Conservation (phyloP, 108 stramenopile genomes). For the Tribonema minus region DNA sequence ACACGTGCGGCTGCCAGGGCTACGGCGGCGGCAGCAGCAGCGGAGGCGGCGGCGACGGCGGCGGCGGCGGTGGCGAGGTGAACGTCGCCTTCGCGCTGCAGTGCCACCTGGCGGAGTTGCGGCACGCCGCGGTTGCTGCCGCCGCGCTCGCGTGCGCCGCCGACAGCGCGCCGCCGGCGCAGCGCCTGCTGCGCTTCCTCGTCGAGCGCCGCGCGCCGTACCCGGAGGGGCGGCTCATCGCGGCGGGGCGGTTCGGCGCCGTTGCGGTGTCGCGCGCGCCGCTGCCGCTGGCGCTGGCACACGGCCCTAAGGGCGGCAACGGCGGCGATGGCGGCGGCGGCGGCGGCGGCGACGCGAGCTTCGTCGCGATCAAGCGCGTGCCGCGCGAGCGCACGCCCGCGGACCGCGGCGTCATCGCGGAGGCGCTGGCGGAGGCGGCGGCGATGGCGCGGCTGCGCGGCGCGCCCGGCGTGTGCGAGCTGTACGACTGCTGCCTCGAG, state of each 20-base stretch:
- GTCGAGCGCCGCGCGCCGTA: too few species aligned
- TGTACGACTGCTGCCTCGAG: constrained; percentile 24
- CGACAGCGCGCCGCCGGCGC: too few species aligned
- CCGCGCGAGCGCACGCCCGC: neutral
- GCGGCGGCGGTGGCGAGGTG: too few species aligned
- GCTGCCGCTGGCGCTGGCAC: neutral
- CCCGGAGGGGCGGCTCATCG: constrained; percentile 7
- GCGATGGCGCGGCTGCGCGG: neutral
- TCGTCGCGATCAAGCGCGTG: neutral
- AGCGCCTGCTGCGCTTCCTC: too few species aligned
- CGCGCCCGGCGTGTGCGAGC: constrained; percentile 18
- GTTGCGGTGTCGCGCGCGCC: constrained; percentile 1
- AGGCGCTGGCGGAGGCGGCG: neutral
- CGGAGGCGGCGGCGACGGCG: too few species aligned
- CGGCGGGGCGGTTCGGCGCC: constrained; percentile 8
- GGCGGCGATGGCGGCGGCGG: neutral
- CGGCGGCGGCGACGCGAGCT: neutral
- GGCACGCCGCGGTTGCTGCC: too few species aligned
- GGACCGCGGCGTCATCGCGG: neutral
- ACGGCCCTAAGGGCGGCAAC: neutral
- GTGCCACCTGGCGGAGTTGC: too few species aligned
- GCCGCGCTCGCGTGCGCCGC: too few species aligned
- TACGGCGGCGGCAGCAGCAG: too few species aligned
- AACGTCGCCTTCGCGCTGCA: too few species aligned
- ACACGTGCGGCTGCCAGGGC: too few species aligned